Percentiles rank a stretch among this genome's conserved stretches.
phyloP scores from a whole-genome alignment of 1,284 basidiomycete species.

The Prillingera fragicola region DNA sequence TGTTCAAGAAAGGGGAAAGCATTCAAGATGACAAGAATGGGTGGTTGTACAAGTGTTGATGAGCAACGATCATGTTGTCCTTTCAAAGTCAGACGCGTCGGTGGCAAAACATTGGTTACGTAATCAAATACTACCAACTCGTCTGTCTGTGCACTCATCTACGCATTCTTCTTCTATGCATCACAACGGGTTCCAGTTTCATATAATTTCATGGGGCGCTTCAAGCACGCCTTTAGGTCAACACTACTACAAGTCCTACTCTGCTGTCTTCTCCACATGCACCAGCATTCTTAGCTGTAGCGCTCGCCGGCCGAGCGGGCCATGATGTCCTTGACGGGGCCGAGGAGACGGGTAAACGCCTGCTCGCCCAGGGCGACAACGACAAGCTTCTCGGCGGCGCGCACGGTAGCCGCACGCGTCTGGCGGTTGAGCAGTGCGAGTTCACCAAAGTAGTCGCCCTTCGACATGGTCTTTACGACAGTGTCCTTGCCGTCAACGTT shows the following conservation, averaged over 20 bases:
- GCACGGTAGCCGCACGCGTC: conserved; percentile 88
- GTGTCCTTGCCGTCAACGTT: conserved; percentile 60
- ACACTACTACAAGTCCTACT: too few species aligned
- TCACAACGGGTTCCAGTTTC: neutral
- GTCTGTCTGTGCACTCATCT: too few species aligned
- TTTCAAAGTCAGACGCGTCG: conserved; percentile 1
- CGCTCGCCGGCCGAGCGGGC: conserved; percentile 46
- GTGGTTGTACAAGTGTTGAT: neutral
- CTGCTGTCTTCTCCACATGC: too few species aligned
- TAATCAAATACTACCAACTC: too few species aligned
- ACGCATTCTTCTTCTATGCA: neutral
- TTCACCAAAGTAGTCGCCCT: conserved; percentile 84
- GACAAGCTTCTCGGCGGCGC: conserved; percentile 71
- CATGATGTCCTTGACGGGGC: conserved; percentile 58
- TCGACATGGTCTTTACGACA: conserved; percentile 67
- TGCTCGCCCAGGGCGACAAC: conserved; percentile 90
- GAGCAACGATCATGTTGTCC: neutral
- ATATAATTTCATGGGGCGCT: too few species aligned
- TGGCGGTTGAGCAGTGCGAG: conserved; percentile 75
- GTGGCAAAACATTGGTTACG: neutral
- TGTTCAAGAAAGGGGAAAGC: conserved; percentile 2
- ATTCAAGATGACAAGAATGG: neutral
- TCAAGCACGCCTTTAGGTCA: too few species aligned
- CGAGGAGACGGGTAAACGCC: conserved; percentile 89
- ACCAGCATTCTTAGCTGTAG: too few species aligned